Evolutionary conservation across 2,329 filamentous ascomycete species (phyloP), one percentile per base, ranked within the genome.

Genomic region (Stagonosporopsis chrysanthemi): DNA sequence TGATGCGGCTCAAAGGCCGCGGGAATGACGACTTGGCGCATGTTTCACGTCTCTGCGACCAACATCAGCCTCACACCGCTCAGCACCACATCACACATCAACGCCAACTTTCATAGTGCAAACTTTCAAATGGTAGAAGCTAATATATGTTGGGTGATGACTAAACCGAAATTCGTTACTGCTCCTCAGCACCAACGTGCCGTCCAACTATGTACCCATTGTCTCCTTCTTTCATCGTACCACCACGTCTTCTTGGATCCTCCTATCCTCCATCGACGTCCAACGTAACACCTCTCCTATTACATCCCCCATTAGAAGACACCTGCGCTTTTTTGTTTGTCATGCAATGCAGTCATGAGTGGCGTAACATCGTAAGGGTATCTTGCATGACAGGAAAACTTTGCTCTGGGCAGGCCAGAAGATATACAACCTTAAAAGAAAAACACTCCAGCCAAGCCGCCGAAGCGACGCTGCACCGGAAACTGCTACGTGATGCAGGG

Each of bases 321-420:
- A 61, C 35, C 58, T 55, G 45, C 46, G 44, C 41, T 61, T 60
- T 57, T 54, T 40, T 55, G 45, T 28, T 51, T 49, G 56, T 61
- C 59, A 41, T 64, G 64, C 59, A 59, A 62, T 67, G 62, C 62
- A 64, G 43, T 68, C 67, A 61, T 68, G 50, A 64, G 58, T 61
- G 51, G 61, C 66, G 59, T 71, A 58, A 67, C 56, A 56, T 69
- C 64, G 58, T 71, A 49, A 60, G 60, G 66, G 66, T 71, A 67
- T 67, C 61, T 63, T 52, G 62, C 64, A 48, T 52, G 48, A 57
- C 48, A 52, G 43, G 40, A 47, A 47, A 41, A 44, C 7, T 39
- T 29, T 40, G 56, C 56, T 14, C 44, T 50, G 40, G 56, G 43
- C 26, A 53, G 52, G 45, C 47, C 42, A 47, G 35, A 39, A 49